phyloP scores from a whole-genome alignment of 441 rosid genomes.

The Populus hybrid region DNA sequence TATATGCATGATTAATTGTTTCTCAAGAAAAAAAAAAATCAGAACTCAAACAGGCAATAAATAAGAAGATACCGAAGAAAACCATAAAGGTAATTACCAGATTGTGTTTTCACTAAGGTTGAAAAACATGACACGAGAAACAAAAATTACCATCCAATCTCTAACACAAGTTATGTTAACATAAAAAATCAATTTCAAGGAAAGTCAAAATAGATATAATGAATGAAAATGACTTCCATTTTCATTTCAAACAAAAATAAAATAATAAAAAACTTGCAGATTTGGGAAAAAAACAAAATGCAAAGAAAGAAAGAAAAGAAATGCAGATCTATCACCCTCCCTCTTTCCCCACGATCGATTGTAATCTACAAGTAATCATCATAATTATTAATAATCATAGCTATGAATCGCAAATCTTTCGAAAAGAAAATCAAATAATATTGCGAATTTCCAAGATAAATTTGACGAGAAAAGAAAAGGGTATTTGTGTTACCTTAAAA shows the following conservation, averaged over 20 bases:
- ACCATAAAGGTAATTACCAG: background rate
- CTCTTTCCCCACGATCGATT: background rate
- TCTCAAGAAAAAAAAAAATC: background rate
- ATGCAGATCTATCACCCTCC: background rate
- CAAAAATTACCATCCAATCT: background rate
- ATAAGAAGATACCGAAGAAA: too few species aligned
- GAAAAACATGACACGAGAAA: background rate
- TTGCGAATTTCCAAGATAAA: background rate
- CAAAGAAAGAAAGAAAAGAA: too few species aligned
- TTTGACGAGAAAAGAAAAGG: background rate
- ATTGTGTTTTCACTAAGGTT: background rate
- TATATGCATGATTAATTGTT: background rate
- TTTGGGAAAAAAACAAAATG: too few species aligned
- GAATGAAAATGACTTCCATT: background rate
- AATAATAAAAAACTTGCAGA: too few species aligned
- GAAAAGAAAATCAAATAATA: background rate
- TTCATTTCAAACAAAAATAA: background rate
- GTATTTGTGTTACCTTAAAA: conserved; percentile 55
- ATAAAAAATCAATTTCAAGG: background rate
- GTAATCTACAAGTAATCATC: background rate
- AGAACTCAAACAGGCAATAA: background rate
- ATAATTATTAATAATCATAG: background rate
- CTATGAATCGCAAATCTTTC: background rate
- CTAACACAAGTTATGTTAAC: background rate
- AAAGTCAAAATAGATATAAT: background rate